Evolutionary conservation across 2,329 filamentous ascomycete species (phyloP).

Genomic region (Drechmeria coniospora): DNA sequence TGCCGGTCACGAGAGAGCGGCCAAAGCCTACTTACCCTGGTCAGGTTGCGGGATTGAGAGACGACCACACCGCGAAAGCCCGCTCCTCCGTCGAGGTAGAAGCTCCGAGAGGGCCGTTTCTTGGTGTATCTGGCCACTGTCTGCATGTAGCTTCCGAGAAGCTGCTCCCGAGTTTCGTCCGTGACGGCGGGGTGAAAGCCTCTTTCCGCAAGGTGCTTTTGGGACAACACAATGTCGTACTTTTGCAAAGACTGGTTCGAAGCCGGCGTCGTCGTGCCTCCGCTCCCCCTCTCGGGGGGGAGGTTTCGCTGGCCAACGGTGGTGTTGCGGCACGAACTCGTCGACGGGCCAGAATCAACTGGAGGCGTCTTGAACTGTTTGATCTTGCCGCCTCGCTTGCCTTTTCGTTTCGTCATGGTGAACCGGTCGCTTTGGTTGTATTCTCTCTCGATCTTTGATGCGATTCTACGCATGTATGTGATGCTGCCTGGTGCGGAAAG

Average conservation of each 20-base stretch:
- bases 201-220: constrained; percentile 2
- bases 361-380: too few relatives aligned
- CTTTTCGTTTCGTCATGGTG: too few relatives aligned
- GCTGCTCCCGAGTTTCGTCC: constrained; percentile 1
- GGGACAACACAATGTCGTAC: constrained; percentile 7
- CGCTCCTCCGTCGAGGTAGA: not conserved
- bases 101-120: not conserved
- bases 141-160: constrained; percentile 1
- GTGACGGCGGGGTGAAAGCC: constrained; percentile 9
- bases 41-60: constrained; percentile 4
- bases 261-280: too few relatives aligned
- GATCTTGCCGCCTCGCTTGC: too few relatives aligned
- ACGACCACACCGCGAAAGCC: not conserved
- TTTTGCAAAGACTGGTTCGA: not conserved
- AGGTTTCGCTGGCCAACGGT: too few relatives aligned
- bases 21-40: constrained; percentile 1
- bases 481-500: not conserved
- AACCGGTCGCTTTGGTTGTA: too few relatives aligned
- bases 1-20: not conserved
- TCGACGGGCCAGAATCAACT: too few relatives aligned
- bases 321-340: too few relatives aligned
- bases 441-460: too few relatives aligned
- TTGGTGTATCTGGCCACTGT: not conserved
- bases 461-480: too few relatives aligned
- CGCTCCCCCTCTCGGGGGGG: too few relatives aligned